Evolutionary conservation across 768 basidiomycete species (phyloP), one percentile per base, ranked within the genome.

Genomic region (Dentipellis fragilis): DNA sequence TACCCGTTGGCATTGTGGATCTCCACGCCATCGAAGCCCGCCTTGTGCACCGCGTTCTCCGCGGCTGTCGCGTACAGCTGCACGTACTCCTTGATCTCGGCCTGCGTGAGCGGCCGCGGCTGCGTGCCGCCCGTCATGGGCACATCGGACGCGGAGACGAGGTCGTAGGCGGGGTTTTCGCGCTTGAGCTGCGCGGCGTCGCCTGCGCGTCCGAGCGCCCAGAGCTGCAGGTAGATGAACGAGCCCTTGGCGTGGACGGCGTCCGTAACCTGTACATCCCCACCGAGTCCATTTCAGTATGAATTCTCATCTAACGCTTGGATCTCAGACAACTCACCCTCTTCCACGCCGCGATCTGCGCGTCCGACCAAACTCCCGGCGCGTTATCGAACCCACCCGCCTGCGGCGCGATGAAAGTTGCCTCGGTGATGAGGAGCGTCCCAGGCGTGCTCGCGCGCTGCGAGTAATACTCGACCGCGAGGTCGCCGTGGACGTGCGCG

Each of bases 1-100:
- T 77, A 79, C 0, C 68, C 67, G 38, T 67, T 67, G 11, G 64
- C 66, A 10, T 54, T 63, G 42, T 69, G 67, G 58, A 76, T 68
- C 68, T 84, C 80, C 4, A 80, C 71, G 12, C 85, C 87, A 57
- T 89, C 86, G 58, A 88, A 88, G 80, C 80, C 82, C 12, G 52
- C 52, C 42, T 39, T 39, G 39, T 54, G 38, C n/a, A 54, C 52
- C 6, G 52, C 52, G 54, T 54, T 47, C 8, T 21, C 22, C 0
- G 59, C 57, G 4, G 57, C 57, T 8, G 72, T 68, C 5, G 72
- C 78, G 60, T 77, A 86, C 10, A 76, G 66, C n/a, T 68, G 36
- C 19, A 78, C 65, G 55, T 79, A 78, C 54, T 81, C 76, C 42
- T 69, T 62, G 50, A 84, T 78, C 49, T 83, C 83, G 0, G 63